A percentile compares a stretch with the other conserved stretches of the same genome.
These are phyloP conservation scores for Zopfochytrium polystomum DNA, from an alignment of 371 early-diverging fungal genomes.

Conservation along the genomic window DNA sequence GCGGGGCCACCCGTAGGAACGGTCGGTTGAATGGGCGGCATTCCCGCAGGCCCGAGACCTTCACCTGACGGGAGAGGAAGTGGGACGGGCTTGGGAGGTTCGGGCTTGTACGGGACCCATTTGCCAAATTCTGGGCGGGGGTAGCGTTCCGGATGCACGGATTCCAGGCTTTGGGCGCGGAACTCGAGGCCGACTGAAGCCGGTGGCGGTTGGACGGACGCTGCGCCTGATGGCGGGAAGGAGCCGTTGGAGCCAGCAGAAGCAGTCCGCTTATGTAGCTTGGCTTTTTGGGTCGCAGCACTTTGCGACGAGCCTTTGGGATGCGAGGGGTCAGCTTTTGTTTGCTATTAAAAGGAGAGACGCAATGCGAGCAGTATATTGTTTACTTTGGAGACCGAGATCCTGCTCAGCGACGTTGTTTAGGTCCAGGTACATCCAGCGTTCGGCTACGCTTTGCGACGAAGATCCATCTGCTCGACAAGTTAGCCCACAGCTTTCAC, in stretches of 20 bases:
- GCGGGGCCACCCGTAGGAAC: background rate
- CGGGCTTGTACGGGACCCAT: constrained; percentile 68
- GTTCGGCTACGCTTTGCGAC: constrained; percentile 51
- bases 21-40: constrained; percentile 4
- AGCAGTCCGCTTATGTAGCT: too few species aligned
- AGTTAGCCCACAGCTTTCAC: background rate
- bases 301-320: background rate
- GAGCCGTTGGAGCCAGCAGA: too few species aligned
- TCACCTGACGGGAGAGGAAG: background rate
- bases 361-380: too few species aligned
- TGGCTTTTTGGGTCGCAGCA: too few species aligned
- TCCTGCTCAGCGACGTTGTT: constrained; percentile 37
- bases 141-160: constrained; percentile 70
- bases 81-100: constrained; percentile 6
- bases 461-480: constrained; percentile 3
- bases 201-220: background rate
- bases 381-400: constrained; percentile 35
- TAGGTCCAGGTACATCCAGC: constrained; percentile 67
- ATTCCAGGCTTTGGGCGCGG: constrained; percentile 51
- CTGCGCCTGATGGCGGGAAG: background rate
- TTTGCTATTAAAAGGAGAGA: too few species aligned
- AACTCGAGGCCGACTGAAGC: constrained; percentile 9
- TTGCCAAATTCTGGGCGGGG: constrained; percentile 75
- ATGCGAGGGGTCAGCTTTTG: constrained; percentile 51
- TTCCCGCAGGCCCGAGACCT: background rate